Conservation (phyloP, 2,329 filamentous ascomycete genomes). For the Diaporthe batatas region DNA sequence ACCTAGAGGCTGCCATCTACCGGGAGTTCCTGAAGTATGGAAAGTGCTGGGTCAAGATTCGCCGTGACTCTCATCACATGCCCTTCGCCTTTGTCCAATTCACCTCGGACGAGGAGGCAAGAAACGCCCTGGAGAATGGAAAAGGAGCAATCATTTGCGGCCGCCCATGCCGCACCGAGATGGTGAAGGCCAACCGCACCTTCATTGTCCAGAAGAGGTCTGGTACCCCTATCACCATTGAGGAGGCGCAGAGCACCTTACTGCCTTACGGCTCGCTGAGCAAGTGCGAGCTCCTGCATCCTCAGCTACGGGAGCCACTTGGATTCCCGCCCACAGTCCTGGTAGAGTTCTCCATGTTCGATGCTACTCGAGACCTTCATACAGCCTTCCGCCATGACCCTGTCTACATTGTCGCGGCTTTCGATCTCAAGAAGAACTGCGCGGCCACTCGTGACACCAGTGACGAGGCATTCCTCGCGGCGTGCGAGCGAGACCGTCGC, state of each 20-base stretch:
- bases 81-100: slow-evolving; percentile 76
- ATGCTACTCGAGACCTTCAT: slow-evolving; percentile 63
- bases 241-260: slow-evolving; percentile 61
- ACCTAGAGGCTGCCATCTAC: slow-evolving; percentile 66
- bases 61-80: slow-evolving; percentile 69
- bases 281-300: slow-evolving; percentile 54
- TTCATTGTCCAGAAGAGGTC: slow-evolving; percentile 62
- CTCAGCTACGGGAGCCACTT: slow-evolving; percentile 51
- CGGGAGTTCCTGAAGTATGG: slow-evolving; percentile 67
- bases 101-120: slow-evolving; percentile 62
- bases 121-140: slow-evolving; percentile 61
- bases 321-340: slow-evolving; percentile 56
- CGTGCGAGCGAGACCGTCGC: slow-evolving; percentile 52
- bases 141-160: slow-evolving; percentile 65
- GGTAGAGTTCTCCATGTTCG: slow-evolving; percentile 65
- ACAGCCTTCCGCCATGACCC: slow-evolving; percentile 53
- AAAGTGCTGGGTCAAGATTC: slow-evolving; percentile 73
- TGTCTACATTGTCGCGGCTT: slow-evolving; percentile 49
- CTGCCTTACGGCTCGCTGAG: slow-evolving; percentile 59
- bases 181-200: slow-evolving; percentile 72
- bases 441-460: slow-evolving; percentile 44
- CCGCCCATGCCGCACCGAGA: slow-evolving; percentile 71
- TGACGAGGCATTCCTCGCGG: slow-evolving; percentile 50
- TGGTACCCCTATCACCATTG: slow-evolving; percentile 53
- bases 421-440: slow-evolving; percentile 51